These are phyloP conservation scores for Cladosporium austrohemisphaericum DNA, from an alignment of 2,329 filamentous ascomycete genomes.

Conservation along the genomic window DNA sequence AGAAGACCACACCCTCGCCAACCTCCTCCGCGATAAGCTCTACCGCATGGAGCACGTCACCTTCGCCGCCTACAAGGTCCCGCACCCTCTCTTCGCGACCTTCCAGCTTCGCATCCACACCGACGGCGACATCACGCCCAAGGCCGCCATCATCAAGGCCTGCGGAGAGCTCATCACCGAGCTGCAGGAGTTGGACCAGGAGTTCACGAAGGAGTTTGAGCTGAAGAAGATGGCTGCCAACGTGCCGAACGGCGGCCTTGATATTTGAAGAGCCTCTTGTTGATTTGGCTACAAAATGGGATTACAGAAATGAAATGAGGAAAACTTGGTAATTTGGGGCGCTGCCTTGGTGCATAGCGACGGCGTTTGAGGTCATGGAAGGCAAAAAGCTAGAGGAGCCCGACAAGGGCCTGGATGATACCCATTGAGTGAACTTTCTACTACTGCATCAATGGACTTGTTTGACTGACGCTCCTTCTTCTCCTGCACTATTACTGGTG, in stretches of 20 bases:
- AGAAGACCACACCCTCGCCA: constrained; percentile 93
- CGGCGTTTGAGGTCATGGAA: constrained; percentile 18
- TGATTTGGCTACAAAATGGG: neutral
- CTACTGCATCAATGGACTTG: constrained; percentile 8
- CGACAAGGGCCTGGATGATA: constrained; percentile 11
- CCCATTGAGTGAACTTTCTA: constrained; percentile 8
- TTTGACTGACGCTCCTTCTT: constrained; percentile 16
- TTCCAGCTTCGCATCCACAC: constrained; percentile 84
- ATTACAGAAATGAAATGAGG: neutral
- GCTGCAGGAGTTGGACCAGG: constrained; percentile 72
- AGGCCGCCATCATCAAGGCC: constrained; percentile 76
- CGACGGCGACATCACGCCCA: constrained; percentile 81
- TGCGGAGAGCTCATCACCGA: constrained; percentile 81
- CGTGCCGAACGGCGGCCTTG: constrained; percentile 24
- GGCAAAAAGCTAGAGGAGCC: neutral
- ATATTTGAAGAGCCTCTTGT: constrained; percentile 17
- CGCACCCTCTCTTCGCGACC: constrained; percentile 40
- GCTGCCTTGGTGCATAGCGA: constrained; percentile 21
- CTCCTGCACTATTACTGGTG: neutral
- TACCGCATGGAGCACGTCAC: constrained; percentile 78
- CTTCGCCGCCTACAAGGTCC: constrained; percentile 85
- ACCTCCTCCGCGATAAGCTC: constrained; percentile 81
- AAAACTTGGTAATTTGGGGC: neutral
- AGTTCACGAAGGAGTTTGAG: constrained; percentile 91
- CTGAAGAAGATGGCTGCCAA: constrained; percentile 69